These are phyloP conservation scores for Boletus rufocinnamomeus DNA, from an alignment of 768 basidiomycete species.

Conservation along the genomic window DNA sequence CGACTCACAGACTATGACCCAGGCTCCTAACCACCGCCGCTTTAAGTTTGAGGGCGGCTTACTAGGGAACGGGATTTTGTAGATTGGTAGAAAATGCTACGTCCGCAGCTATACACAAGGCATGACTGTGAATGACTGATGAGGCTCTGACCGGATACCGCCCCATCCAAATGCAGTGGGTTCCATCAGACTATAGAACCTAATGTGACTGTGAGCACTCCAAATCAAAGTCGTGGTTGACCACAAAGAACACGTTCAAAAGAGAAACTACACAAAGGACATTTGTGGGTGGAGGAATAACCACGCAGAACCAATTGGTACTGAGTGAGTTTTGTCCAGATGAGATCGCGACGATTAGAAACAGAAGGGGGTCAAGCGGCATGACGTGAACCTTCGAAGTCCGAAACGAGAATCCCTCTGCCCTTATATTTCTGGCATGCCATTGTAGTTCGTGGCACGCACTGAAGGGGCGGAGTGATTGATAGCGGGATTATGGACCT, in stretches of 20 bases:
- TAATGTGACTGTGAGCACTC: not conserved
- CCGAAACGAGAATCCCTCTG: not conserved
- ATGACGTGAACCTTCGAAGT: not conserved
- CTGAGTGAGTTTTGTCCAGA: not conserved
- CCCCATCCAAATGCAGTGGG: too few species aligned
- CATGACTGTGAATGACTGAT: too few species aligned
- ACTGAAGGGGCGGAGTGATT: constrained; percentile 15
- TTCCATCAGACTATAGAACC: not conserved
- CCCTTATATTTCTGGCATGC: constrained; percentile 29
- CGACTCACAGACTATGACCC: too few species aligned
- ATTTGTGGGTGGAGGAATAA: not conserved
- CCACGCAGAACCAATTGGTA: not conserved
- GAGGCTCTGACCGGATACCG: too few species aligned
- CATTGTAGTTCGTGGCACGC: constrained; percentile 25
- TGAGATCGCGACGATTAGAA: not conserved
- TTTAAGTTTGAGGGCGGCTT: too few species aligned
- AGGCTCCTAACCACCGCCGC: too few species aligned
- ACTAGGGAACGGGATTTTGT: too few species aligned
- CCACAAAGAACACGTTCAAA: not conserved
- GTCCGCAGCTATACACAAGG: too few species aligned
- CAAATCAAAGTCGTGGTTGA: not conserved
- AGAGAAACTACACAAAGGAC: not conserved
- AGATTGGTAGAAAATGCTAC: too few species aligned
- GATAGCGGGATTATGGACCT: constrained; percentile 4
- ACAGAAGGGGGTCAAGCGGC: not conserved